Conservation (phyloP, 139 green algal species). For the Chlorella sp. region DNA sequence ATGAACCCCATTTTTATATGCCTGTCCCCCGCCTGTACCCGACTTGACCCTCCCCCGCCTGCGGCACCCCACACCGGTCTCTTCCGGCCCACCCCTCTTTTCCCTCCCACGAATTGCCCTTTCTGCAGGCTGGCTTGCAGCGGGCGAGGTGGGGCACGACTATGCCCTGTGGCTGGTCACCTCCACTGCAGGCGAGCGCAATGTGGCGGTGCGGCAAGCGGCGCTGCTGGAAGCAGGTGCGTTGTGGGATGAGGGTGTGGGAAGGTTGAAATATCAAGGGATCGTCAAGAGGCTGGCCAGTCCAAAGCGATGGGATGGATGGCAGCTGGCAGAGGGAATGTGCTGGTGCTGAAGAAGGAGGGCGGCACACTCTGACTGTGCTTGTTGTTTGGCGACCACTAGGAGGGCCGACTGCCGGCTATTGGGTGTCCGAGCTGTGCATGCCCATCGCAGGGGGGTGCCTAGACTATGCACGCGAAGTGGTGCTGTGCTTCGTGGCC, state of each 20-base stretch:
- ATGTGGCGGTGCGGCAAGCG: constrained; percentile 18
- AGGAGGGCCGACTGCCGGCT: too few species aligned
- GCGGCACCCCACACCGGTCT: too few species aligned
- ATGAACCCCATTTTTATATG: too few species aligned
- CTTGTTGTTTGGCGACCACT: too few species aligned
- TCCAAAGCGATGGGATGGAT: not conserved
- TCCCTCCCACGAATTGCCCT: too few species aligned
- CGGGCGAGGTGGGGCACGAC: constrained; percentile 18
- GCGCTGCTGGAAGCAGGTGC: constrained; percentile 20
- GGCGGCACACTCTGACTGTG: not conserved
- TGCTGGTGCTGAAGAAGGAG: not conserved
- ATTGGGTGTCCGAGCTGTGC: too few species aligned
- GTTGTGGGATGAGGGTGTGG: not conserved
- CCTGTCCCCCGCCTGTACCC: too few species aligned
- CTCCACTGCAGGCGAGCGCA: not conserved
- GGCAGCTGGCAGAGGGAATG: not conserved
- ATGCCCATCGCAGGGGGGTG: not conserved
- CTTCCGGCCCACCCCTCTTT: not conserved
- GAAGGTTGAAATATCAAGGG: not conserved
- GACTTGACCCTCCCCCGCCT: too few species aligned
- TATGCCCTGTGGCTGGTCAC: not conserved
- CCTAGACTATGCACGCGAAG: not conserved
- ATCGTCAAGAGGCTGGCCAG: not conserved
- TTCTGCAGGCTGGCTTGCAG: constrained; percentile 22
- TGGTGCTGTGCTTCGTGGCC: too few species aligned